These are phyloP conservation scores for Zychaea mexicana DNA, from an alignment of 371 early-diverging fungal genomes.

Conservation along the genomic window DNA sequence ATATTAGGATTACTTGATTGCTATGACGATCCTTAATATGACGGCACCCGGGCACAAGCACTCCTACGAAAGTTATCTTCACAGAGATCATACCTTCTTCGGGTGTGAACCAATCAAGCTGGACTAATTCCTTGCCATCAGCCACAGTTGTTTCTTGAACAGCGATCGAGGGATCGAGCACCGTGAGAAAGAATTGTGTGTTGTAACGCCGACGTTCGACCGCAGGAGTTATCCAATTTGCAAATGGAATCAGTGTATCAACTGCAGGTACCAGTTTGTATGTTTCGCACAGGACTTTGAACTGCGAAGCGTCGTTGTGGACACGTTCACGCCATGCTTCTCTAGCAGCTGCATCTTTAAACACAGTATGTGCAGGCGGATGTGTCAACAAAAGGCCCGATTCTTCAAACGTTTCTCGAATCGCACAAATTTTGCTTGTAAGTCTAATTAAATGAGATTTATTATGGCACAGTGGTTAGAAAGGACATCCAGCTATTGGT, in stretches of 20 bases:
- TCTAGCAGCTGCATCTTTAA: slow-evolving; percentile 27
- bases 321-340: slow-evolving; percentile 55
- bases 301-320: slow-evolving; percentile 54
- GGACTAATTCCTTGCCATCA: slow-evolving; percentile 67
- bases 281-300: slow-evolving; percentile 54
- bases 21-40: too few species aligned
- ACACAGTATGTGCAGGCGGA: slow-evolving; percentile 33
- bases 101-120: slow-evolving; percentile 73
- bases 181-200: slow-evolving; percentile 75
- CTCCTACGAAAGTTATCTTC: slow-evolving; percentile 2
- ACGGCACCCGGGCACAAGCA: too few species aligned
- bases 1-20: too few species aligned
- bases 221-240: slow-evolving; percentile 82
- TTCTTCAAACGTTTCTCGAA: slow-evolving; percentile 87
- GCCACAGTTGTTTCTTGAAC: slow-evolving; percentile 28
- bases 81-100: slow-evolving; percentile 46
- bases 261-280: slow-evolving; percentile 50
- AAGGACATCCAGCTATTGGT: too few species aligned
- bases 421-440: slow-evolving; percentile 65
- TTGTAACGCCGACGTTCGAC: slow-evolving; percentile 69
- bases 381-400: slow-evolving; percentile 67
- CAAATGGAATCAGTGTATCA: slow-evolving; percentile 54
- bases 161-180: slow-evolving; percentile 30
- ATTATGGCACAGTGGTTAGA: too few species aligned
- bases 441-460: slow-evolving; percentile 11